phyloP scores from a whole-genome alignment of 1,284 basidiomycete species.

The Fomitopsis betulina region DNA sequence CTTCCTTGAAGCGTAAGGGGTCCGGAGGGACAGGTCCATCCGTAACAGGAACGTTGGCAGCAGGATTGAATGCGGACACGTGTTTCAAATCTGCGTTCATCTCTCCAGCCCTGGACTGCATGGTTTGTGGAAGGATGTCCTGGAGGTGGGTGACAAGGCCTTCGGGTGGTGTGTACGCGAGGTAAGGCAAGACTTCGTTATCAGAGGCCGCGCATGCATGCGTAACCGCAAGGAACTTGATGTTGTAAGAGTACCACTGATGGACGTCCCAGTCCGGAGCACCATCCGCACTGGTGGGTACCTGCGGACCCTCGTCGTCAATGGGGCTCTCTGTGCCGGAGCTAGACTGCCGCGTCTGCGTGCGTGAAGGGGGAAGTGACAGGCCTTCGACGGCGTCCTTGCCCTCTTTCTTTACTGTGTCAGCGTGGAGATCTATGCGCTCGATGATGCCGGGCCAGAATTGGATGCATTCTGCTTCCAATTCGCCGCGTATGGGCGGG shows the following conservation, averaged over 20 bases:
- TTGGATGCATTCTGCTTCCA: constrained; percentile 39
- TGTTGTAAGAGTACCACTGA: constrained; percentile 56
- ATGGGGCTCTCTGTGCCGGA: neutral
- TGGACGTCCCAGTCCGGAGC: constrained; percentile 47
- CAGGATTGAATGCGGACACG: constrained; percentile 48
- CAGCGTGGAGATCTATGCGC: constrained; percentile 45
- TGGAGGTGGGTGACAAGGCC: constrained; percentile 46
- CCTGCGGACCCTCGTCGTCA: constrained; percentile 4
- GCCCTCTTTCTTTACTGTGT: constrained; percentile 12
- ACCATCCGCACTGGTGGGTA: constrained; percentile 4
- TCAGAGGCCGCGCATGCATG: constrained; percentile 44
- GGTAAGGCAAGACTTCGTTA: constrained; percentile 62
- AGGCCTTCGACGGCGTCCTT: neutral
- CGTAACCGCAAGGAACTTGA: constrained; percentile 57
- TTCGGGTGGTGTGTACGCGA: constrained; percentile 51
- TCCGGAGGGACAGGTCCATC: constrained; percentile 6
- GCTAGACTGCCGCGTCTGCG: neutral
- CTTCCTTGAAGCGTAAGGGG: constrained; percentile 32
- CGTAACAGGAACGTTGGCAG: constrained; percentile 15
- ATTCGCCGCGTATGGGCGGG: constrained; percentile 40
- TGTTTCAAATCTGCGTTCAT: constrained; percentile 39
- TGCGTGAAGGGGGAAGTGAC: neutral
- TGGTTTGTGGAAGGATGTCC: constrained; percentile 19
- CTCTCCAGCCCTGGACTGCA: constrained; percentile 32
- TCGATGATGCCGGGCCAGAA: constrained; percentile 74